Evolutionary conservation across 2,329 filamentous ascomycete species (phyloP), one percentile per base, ranked within the genome.

Genomic region (Colletotrichum camelliae): DNA sequence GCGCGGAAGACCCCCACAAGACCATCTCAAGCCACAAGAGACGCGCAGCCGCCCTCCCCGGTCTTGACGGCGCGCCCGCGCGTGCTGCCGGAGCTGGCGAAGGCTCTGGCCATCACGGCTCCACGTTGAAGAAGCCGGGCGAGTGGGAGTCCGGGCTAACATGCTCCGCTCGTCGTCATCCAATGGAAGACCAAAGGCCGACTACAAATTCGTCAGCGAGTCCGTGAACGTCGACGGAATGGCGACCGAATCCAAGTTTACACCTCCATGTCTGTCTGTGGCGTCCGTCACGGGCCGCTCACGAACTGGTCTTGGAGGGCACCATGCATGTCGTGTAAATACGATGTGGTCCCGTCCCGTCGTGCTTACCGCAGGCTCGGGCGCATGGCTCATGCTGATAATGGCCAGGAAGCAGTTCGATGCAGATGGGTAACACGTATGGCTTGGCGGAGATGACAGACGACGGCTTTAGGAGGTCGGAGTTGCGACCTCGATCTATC

Each of bases 1-100:
- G 57, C 31, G 62, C 39, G 33, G 24, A n/a, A n/a, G 7, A n/a
- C 69, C 72, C 61, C 52, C 61, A 71, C 67, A 66, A 16, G 61
- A 10, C 24, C 29, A 33, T 61, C 60, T 55, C 52, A 72, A 75
- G 72, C 68, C 72, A 75, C 61, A 61, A 70, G 55, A 72, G 69
- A 75, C 72, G 68, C 68, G 72, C 61, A 48, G 43, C 72, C 67
- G 67, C 61, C 67, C 18, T 58, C 71, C 71, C 71, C 67, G 66
- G 67, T 57, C 67, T 60, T 8, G 43, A 60, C 33, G 37, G 48
- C 37, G 68, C 52, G 68, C 52, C 52, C 72, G 55, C 66, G 43
- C 60, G 67, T 64, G 62, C 67, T 37, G 64, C 68, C 67, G 69
- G 55, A 72, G 68, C 61, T 72, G 62, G 62, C 16, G 52, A 62